Percentiles rank a stretch among this genome's conserved stretches.
These are phyloP conservation scores for Avena eriantha DNA, from an alignment of 176 grass and related monocot species.

Conservation along the genomic window DNA sequence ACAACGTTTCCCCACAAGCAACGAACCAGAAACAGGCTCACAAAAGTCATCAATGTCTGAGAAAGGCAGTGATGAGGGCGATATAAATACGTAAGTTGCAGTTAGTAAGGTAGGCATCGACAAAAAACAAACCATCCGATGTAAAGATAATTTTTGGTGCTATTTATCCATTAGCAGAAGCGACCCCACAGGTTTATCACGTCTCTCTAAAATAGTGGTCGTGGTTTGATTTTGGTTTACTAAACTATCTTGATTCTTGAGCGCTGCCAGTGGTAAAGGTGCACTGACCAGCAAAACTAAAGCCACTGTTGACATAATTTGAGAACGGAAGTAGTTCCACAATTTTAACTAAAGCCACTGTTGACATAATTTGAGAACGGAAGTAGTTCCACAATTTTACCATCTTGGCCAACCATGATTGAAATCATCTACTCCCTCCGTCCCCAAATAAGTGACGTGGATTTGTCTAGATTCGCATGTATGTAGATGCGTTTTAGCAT, in stretches of 20 bases:
- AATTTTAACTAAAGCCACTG: neutral
- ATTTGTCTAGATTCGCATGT: no score
- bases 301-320: conserved; percentile 21
- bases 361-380: conserved; percentile 28
- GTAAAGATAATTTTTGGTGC: conserved; percentile 11
- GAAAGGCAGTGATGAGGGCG: neutral
- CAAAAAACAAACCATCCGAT: conserved; percentile 1
- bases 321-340: no score
- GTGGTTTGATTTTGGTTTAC: neutral
- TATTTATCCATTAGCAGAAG: conserved; percentile 11
- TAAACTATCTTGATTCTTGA: conserved; percentile 12
- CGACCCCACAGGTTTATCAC: neutral
- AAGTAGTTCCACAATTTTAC: neutral
- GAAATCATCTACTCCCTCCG: neutral
- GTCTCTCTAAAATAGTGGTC: neutral
- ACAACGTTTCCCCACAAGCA: neutral
- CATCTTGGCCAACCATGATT: conserved; percentile 21
- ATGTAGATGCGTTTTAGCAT: no score
- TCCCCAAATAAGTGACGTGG: no score
- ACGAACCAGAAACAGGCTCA: conserved; percentile 31
- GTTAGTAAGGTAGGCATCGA: conserved; percentile 23
- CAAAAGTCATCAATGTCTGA: conserved; percentile 7
- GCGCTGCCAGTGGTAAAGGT: neutral
- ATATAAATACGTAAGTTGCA: conserved; percentile 27
- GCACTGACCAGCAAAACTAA: neutral